Evolutionary conservation across 2,329 filamentous ascomycete species (phyloP).

Genomic region (Pseudopyrenochaeta lycopersici): DNA sequence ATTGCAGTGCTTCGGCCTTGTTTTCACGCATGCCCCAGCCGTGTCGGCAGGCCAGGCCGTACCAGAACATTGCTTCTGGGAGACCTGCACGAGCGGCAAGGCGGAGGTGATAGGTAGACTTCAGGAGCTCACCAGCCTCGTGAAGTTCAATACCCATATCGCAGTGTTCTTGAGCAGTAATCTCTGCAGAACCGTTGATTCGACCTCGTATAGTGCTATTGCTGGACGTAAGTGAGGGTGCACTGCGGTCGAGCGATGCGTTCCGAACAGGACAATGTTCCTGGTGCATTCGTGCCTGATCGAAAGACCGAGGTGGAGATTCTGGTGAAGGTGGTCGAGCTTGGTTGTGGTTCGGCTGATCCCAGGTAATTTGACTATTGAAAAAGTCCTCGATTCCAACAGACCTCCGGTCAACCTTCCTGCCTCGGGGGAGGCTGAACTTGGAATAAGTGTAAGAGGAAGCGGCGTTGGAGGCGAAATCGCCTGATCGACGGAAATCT

Average conservation of each 20-base stretch:
- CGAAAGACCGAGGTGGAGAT: slow-evolving; percentile 50
- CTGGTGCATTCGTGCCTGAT: slow-evolving; percentile 31
- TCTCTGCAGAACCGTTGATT: slow-evolving; percentile 63
- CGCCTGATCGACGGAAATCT: slow-evolving; percentile 65
- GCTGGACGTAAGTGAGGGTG: slow-evolving; percentile 52
- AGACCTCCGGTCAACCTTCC: slow-evolving; percentile 72
- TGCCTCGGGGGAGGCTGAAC: slow-evolving; percentile 83
- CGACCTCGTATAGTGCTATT: slow-evolving; percentile 57
- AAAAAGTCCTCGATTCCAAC: slow-evolving; percentile 50
- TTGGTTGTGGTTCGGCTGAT: slow-evolving; percentile 53
- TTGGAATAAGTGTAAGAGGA: slow-evolving; percentile 88
- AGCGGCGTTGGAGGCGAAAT: slow-evolving; percentile 62
- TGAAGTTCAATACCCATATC: slow-evolving; percentile 90
- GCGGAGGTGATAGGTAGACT: slow-evolving; percentile 95
- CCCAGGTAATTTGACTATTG: slow-evolving; percentile 67
- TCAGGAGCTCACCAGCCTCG: slow-evolving; percentile 84
- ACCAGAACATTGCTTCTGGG: slow-evolving; percentile 94
- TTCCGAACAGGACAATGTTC: slow-evolving; percentile 15
- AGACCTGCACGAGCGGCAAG: slow-evolving; percentile 86
- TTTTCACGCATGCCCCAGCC: slow-evolving; percentile 98
- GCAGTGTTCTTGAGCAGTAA: slow-evolving; percentile 87
- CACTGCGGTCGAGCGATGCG: slow-evolving; percentile 32
- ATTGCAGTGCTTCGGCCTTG: slow-evolving; percentile 86
- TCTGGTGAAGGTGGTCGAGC: slow-evolving; percentile 49
- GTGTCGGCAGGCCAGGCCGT: slow-evolving; percentile 92